phyloP scores from a whole-genome alignment of 108 stramenopile species.

The Cyclostephanos tholiformis region DNA sequence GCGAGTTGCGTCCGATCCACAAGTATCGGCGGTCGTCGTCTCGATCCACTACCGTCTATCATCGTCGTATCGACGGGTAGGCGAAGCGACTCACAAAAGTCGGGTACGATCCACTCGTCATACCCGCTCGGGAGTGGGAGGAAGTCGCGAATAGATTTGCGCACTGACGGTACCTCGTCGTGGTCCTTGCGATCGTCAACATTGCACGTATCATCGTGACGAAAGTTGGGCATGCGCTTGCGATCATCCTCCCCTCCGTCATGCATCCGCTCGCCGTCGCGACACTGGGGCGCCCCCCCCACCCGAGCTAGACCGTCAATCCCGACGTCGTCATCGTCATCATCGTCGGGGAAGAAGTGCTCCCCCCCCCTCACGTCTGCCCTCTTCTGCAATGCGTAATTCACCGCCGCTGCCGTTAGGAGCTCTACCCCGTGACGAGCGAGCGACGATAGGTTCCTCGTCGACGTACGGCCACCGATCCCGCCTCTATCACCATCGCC shows the following conservation, averaged over 20 bases:
- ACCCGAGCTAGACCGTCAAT: too few species aligned
- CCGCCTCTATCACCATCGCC: background rate
- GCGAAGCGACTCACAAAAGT: constrained; percentile 49
- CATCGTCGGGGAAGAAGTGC: constrained; percentile 46
- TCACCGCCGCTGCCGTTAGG: background rate
- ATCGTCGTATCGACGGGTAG: constrained; percentile 37
- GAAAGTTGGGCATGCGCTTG: background rate
- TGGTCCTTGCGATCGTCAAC: constrained; percentile 2
- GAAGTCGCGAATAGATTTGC: constrained; percentile 1
- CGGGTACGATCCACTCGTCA: constrained; percentile 78
- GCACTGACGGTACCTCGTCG: background rate
- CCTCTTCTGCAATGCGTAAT: background rate
- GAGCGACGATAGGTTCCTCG: constrained; percentile 1
- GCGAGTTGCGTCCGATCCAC: constrained; percentile 31
- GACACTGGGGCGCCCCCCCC: background rate
- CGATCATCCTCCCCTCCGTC: too few species aligned
- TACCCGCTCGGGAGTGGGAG: constrained; percentile 58
- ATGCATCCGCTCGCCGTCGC: background rate
- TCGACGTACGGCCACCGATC: background rate
- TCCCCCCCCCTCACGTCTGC: constrained; percentile 2
- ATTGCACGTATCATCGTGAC: background rate
- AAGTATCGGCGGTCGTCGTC: constrained; percentile 24
- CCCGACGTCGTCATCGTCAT: background rate
- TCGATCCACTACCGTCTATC: background rate
- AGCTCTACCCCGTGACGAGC: constrained; percentile 3